A percentile compares a stretch with the other conserved stretches of the same genome.
phyloP scores from a whole-genome alignment of 2,329 filamentous ascomycete genomes.

The Ophiosphaerella korrae region DNA sequence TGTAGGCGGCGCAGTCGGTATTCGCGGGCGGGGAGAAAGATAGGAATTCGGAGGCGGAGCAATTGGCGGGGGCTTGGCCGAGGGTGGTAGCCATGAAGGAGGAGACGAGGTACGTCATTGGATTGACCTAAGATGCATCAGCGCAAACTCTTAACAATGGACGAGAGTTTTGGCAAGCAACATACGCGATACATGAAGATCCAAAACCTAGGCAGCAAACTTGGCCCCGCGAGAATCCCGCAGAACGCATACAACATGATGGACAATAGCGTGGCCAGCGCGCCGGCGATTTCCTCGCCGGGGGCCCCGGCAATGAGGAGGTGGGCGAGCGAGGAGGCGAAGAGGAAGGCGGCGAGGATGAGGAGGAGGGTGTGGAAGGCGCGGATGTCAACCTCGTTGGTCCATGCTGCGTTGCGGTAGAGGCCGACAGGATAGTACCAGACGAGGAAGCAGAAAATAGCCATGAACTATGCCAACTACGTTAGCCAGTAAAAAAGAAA shows the following conservation, averaged over 20 bases:
- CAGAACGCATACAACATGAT: conserved; percentile 53
- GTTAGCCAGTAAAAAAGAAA: conserved; percentile 60
- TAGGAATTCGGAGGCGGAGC: conserved; percentile 49
- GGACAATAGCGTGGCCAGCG: conserved; percentile 64
- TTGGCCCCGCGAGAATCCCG: conserved; percentile 65
- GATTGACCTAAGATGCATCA: conserved; percentile 51
- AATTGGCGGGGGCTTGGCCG: conserved; percentile 55
- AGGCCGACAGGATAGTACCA: conserved; percentile 70
- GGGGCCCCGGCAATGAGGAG: conserved; percentile 73
- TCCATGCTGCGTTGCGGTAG: conserved; percentile 68
- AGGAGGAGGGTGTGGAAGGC: conserved; percentile 71
- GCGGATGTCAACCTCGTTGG: conserved; percentile 62
- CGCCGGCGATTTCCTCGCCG: conserved; percentile 69
- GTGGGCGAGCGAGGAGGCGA: conserved; percentile 70
- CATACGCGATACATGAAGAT: conserved; percentile 71
- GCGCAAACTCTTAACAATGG: background rate
- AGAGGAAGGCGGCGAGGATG: conserved; percentile 66
- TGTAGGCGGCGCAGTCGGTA: conserved; percentile 51
- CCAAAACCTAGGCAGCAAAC: conserved; percentile 72
- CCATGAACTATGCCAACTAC: conserved; percentile 53
- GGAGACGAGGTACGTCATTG: conserved; percentile 69
- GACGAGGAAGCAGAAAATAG: conserved; percentile 57
- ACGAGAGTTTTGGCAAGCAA: background rate
- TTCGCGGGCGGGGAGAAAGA: conserved; percentile 46
- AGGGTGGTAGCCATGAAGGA: conserved; percentile 61